Conservation (phyloP, 371 early-diverging fungal genomes). For the Mucor irregularis region DNA sequence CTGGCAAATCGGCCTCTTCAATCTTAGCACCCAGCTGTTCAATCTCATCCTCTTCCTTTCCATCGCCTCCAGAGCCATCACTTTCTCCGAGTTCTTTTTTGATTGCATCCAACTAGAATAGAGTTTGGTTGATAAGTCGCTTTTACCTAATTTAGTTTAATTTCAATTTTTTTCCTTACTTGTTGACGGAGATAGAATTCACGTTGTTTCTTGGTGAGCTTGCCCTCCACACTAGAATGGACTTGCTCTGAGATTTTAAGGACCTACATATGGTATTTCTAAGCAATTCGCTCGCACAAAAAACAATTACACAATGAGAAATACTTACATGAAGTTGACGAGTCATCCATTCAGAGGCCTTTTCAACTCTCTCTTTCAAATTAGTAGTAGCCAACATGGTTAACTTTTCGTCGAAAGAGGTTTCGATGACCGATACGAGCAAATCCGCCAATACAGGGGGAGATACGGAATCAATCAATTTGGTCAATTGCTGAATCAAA, state of each 20-base stretch:
- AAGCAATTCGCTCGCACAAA: not conserved
- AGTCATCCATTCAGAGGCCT: constrained; percentile 66
- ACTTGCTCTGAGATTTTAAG: constrained; percentile 80
- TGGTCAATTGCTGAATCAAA: constrained; percentile 62
- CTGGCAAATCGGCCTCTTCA: constrained; percentile 64
- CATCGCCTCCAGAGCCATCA: constrained; percentile 16
- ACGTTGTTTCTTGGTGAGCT: constrained; percentile 76
- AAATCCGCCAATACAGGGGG: constrained; percentile 73
- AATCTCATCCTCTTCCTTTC: constrained; percentile 63
- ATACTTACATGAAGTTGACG: constrained; percentile 75
- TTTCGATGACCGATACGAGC: constrained; percentile 72
- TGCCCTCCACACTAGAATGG: constrained; percentile 77
- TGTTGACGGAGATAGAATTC: constrained; percentile 87
- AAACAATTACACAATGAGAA: not conserved
- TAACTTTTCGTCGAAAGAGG: constrained; percentile 73
- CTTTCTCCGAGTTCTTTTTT: constrained; percentile 77
- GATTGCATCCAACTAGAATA: constrained; percentile 73
- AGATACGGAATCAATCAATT: constrained; percentile 65
- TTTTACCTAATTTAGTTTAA: too few species aligned
- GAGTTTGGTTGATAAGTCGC: too few species aligned
- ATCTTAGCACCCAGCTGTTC: constrained; percentile 58
- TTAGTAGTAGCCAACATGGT: constrained; percentile 59
- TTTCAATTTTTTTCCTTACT: too few species aligned
- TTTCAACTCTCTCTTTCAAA: constrained; percentile 59
- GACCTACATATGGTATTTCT: too few species aligned